Conservation (phyloP, 306 rosid genomes). For the Begonia fuchsioides region DNA sequence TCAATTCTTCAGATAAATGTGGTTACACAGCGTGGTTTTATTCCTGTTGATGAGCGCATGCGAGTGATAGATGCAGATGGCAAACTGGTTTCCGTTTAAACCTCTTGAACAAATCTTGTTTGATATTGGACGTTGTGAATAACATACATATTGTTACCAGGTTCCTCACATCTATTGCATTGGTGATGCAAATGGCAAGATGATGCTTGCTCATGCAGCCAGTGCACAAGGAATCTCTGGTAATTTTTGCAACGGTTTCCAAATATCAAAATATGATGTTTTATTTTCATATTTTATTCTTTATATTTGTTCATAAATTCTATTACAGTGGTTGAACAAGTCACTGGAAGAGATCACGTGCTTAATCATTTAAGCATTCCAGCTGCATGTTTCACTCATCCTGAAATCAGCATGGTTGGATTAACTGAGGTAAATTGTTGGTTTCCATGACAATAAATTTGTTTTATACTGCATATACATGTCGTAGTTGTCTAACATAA, state of each 20-base stretch:
- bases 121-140: conserved; percentile 11
- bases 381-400: conserved; percentile 95
- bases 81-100: conserved; percentile 45
- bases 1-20: conserved; percentile 53
- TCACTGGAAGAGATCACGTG: conserved; percentile 80
- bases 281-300: conserved; percentile 1
- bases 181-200: conserved; percentile 93
- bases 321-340: conserved; percentile 80
- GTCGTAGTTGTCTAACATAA: too few species aligned
- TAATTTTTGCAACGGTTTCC: conserved; percentile 8
- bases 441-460: neutral
- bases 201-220: conserved; percentile 99
- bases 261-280: conserved; percentile 2
- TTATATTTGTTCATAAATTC: conserved; percentile 1
- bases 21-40: conserved; percentile 70
- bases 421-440: conserved; percentile 54
- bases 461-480: neutral
- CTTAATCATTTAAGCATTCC: conserved; percentile 94
- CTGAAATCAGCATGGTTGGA: conserved; percentile 96
- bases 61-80: conserved; percentile 65
- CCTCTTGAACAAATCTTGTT: conserved; percentile 6
- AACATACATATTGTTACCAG: conserved; percentile 28
- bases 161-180: conserved; percentile 84
- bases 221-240: conserved; percentile 98
- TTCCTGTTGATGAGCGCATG: conserved; percentile 94